Conservation (phyloP, 129 eudicot genomes). For the Erigeron canadensis region DNA sequence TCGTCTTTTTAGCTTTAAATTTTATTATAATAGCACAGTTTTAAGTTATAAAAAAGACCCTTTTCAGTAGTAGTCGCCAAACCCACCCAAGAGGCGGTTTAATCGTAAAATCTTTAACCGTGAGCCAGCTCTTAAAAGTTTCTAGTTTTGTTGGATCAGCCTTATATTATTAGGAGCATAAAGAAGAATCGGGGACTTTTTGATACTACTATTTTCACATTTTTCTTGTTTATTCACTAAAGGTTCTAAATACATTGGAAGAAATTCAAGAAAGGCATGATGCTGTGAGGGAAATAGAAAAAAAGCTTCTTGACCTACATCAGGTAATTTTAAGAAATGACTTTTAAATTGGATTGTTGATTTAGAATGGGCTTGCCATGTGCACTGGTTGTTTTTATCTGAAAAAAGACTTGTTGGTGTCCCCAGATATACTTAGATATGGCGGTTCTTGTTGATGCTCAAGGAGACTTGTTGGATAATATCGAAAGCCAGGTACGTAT, state of each 20-base stretch:
- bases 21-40: too few species aligned
- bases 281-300: slow-evolving; percentile 86
- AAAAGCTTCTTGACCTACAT: slow-evolving; percentile 84
- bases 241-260: slow-evolving; percentile 80
- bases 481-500: slow-evolving; percentile 83
- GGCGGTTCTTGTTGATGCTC: slow-evolving; percentile 91
- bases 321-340: slow-evolving; percentile 53
- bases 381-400: not conserved
- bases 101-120: too few species aligned
- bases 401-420: not conserved
- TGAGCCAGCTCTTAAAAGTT: too few species aligned
- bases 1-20: too few species aligned
- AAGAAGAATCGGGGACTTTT: not conserved
- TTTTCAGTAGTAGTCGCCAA: too few species aligned
- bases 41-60: too few species aligned
- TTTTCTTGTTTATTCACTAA: not conserved
- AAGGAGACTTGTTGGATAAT: slow-evolving; percentile 87
- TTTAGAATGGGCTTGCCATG: not conserved
- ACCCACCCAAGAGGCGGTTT: too few species aligned
- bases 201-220: not conserved
- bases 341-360: not conserved
- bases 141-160: too few species aligned
- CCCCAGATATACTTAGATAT: slow-evolving; percentile 85
- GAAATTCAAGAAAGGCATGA: slow-evolving; percentile 98
- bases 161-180: too few species aligned